Conservation (phyloP, 345 rosid species). For the Bruguiera sexangula region DNA sequence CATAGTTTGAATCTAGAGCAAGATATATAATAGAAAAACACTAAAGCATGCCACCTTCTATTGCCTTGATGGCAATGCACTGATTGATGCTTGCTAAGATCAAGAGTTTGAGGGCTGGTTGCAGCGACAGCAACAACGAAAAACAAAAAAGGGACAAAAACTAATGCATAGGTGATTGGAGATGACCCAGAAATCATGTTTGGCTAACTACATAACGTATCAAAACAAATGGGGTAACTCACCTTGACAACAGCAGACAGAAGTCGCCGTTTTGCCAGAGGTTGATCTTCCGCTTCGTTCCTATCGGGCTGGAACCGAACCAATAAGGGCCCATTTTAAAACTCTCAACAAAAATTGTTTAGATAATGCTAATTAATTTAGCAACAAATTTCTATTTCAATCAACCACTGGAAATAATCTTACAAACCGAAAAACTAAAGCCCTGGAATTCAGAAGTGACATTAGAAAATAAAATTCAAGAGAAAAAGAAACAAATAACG, state of each 20-base stretch:
- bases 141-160: no score
- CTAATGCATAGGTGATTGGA: no score
- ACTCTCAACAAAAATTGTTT: neutral
- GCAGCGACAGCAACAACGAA: no score
- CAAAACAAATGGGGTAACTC: neutral
- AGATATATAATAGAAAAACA: neutral
- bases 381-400: no score
- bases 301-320: constrained; percentile 60
- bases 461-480: neutral
- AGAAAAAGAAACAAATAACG: constrained; percentile 31
- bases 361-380: neutral
- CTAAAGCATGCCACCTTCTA: no score
- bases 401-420: no score
- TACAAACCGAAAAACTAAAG: neutral
- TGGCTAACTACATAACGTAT: no score
- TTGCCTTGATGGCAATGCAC: no score
- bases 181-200: no score
- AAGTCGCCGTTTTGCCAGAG: constrained; percentile 80
- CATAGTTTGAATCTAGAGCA: neutral
- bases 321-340: neutral
- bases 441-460: neutral
- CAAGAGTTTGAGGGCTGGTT: no score
- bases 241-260: constrained; percentile 95
- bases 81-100: no score
- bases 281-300: constrained; percentile 67